Percentiles rank a stretch among this genome's conserved stretches.
Conservation (phyloP, 2,329 filamentous ascomycete species). For the Colletotrichum falcatum region DNA sequence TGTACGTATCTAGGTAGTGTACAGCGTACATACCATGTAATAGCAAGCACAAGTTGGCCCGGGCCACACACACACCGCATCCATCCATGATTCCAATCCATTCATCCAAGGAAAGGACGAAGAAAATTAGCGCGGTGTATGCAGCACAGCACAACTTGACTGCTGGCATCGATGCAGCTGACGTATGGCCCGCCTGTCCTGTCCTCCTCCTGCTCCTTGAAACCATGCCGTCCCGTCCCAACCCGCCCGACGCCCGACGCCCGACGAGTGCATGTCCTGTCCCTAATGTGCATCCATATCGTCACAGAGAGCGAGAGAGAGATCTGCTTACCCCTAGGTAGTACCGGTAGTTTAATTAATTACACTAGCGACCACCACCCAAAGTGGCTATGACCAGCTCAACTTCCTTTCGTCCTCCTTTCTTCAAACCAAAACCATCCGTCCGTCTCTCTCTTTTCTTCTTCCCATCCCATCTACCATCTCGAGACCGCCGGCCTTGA, state of each 20-base stretch:
- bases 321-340: too few species aligned
- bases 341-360: neutral
- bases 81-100: too few species aligned
- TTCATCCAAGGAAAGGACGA: neutral
- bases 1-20: too few species aligned
- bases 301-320: neutral
- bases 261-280: neutral
- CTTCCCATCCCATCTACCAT: neutral
- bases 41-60: neutral
- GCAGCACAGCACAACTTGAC: too few species aligned
- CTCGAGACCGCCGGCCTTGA: neutral
- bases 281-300: neutral
- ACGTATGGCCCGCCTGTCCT: conserved; percentile 7
- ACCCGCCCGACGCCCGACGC: too few species aligned
- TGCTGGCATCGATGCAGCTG: conserved; percentile 7
- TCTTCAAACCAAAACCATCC: neutral
- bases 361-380: neutral
- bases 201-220: conserved; percentile 1
- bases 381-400: neutral
- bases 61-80: neutral
- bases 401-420: neutral
- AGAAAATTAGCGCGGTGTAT: conserved; percentile 28
- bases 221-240: neutral
- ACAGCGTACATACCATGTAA: too few species aligned
- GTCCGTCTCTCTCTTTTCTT: neutral